Evolutionary conservation across 768 basidiomycete species (phyloP), one percentile per base, ranked within the genome.

Genomic region (Suillus alpinus): DNA sequence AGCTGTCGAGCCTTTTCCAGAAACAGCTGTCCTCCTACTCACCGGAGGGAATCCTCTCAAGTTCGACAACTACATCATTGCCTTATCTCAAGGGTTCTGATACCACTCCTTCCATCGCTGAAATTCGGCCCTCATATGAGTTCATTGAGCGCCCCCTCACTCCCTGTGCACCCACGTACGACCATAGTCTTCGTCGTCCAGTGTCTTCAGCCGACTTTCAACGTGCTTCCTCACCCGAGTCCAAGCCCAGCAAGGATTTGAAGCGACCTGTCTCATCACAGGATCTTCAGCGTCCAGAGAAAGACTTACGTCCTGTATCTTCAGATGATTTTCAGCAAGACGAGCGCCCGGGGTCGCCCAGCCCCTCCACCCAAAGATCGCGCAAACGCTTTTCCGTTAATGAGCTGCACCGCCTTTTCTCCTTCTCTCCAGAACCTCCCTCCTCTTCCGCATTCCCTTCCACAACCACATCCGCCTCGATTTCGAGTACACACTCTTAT

Each of bases 361-460:
- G 70, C 44, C 73, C 73, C n/a, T 73, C 76, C 8, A 67, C 67
- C 52, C 73, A 67, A 61, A 68, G 67, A 61, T 64, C 60, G 31
- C 69, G 61, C 58, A 66, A 68, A 31, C 73, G 67, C 57, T 73
- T 78, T 49, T 78, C 77, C 61, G 69, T 77, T 39, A 68, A 71
- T 60, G 76, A 73, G 44, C 73, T 78, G 32, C 71, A 74, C 31
- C 69, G 74, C 46, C 65, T 77, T 47, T 70, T 73, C 65, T 65
- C 66, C 1, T 70, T 73, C 37, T 61, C 73, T 9, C 40, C 58
- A 12, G n/a, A 53, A 37, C 56, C 66, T 56, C n/a, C 63, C 4
- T 40, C 57, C 13, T 26, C 53, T 20, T 60, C 53, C 2, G 16
- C 18, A 23, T 41, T 63, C 23, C 62, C 59, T 26, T 62, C 64